These are phyloP conservation scores for Chytridium lagenaria DNA, from an alignment of 371 early-diverging fungal genomes.

Conservation along the genomic window DNA sequence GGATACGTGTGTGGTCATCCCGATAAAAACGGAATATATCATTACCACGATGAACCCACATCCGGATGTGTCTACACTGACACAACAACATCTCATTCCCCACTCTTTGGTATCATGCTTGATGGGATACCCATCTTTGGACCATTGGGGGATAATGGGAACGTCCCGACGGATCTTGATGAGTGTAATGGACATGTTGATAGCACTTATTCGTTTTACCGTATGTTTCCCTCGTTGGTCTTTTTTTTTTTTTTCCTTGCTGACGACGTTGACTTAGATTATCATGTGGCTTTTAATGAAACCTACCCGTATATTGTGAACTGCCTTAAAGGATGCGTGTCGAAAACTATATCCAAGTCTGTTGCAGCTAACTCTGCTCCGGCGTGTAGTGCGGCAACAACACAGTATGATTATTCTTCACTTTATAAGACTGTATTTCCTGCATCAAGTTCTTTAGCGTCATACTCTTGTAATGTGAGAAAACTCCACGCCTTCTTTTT, in stretches of 20 bases:
- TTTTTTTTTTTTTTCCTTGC: no score
- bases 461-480: not conserved
- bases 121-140: slow-evolving; percentile 4
- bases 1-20: slow-evolving; percentile 9
- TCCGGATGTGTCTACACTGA: not conserved
- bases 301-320: not conserved
- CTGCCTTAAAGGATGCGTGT: slow-evolving; percentile 7
- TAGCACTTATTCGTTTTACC: not conserved
- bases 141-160: not conserved
- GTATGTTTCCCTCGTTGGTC: not conserved
- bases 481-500: no score
- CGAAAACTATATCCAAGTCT: not conserved
- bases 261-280: not conserved
- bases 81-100: not conserved
- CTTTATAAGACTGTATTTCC: not conserved
- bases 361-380: not conserved
- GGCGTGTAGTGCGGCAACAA: not conserved
- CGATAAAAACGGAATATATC: not conserved
- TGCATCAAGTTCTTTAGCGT: not conserved
- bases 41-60: not conserved
- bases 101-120: not conserved
- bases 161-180: not conserved
- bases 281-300: not conserved
- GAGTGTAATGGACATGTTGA: slow-evolving; percentile 7
- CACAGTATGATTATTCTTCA: not conserved